Conservation (phyloP, 495 filamentous ascomycete genomes). For the Xylaria cubensis region DNA sequence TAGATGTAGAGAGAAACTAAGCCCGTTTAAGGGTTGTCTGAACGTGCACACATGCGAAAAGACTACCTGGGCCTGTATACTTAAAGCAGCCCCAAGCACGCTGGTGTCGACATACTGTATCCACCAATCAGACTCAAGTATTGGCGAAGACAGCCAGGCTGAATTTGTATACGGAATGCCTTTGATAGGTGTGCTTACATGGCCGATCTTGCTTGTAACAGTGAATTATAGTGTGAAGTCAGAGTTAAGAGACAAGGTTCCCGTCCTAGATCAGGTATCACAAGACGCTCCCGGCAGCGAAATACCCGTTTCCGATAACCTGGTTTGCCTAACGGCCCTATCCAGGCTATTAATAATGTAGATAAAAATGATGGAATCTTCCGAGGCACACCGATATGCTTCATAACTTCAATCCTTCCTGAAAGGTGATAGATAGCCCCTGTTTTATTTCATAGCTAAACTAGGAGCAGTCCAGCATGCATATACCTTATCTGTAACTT, state of each 20-base stretch:
- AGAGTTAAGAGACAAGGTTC: neutral
- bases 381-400: neutral
- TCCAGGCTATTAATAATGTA: conserved; percentile 4
- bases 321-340: conserved; percentile 18
- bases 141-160: neutral
- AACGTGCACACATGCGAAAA: neutral
- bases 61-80: neutral
- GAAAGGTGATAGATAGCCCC: neutral
- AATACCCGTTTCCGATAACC: conserved; percentile 24
- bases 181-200: neutral
- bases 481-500: neutral
- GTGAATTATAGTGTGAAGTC: neutral
- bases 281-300: neutral
- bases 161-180: neutral
- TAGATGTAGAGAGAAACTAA: conserved; percentile 3
- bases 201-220: neutral
- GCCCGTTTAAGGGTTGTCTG: neutral
- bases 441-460: neutral
- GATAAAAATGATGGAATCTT: conserved; percentile 2
- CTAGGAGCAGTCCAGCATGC: neutral
- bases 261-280: neutral
- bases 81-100: neutral
- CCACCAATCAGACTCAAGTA: neutral
- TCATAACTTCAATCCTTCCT: neutral
- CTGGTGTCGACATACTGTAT: neutral